Conservation (phyloP, 2,329 filamentous ascomycete species). For the Venturia oleaginea region DNA sequence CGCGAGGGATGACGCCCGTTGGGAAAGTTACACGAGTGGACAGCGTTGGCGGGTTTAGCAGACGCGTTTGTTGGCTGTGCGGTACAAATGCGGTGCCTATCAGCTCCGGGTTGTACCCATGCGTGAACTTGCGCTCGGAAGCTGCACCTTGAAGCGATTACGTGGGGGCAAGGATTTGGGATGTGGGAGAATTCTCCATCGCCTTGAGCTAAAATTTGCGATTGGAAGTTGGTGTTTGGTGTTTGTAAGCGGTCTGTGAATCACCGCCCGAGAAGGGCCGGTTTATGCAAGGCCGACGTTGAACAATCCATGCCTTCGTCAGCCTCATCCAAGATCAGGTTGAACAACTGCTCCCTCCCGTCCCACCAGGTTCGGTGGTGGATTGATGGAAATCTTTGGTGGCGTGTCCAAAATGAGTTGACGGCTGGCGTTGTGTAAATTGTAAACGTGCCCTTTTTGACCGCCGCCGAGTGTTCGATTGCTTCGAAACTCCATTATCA, state of each 20-base stretch:
- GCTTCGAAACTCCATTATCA: neutral
- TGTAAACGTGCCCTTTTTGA: neutral
- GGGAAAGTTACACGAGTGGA: neutral
- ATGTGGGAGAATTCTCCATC: neutral
- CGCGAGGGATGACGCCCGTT: neutral
- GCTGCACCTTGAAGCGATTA: neutral
- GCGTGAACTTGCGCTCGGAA: neutral
- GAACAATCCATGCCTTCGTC: neutral
- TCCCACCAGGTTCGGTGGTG: neutral
- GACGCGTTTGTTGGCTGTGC: neutral
- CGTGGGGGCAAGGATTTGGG: neutral
- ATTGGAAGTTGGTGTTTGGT: neutral
- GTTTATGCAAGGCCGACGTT: neutral
- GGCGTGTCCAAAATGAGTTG: neutral
- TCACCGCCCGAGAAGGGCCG: neutral
- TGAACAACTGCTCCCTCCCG: neutral
- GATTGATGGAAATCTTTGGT: neutral
- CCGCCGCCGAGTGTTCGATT: neutral
- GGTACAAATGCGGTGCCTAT: neutral
- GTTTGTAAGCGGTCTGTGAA: neutral
- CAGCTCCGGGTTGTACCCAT: neutral
- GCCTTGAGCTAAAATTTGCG: neutral
- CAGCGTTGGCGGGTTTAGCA: neutral
- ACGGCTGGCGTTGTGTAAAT: neutral
- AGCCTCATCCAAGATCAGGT: neutral